These are phyloP conservation scores for Neltuma alba DNA, from an alignment of 306 rosid genomes.

Conservation along the genomic window DNA sequence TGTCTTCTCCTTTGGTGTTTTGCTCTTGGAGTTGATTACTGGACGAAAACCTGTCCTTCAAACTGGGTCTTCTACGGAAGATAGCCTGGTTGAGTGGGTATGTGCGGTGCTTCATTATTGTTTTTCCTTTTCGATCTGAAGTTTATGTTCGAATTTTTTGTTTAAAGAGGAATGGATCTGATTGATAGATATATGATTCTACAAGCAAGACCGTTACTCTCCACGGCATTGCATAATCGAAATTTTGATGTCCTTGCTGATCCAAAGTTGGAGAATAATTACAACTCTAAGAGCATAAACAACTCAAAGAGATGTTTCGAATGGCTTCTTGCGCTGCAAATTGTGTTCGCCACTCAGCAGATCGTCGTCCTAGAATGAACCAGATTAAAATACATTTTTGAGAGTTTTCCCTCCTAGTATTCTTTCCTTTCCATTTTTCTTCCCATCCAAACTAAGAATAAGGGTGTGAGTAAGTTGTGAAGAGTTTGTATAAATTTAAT, in stretches of 20 bases:
- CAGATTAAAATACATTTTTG: conserved; percentile 31
- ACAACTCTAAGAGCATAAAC: too few species aligned
- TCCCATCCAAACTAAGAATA: too few species aligned
- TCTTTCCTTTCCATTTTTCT: too few species aligned
- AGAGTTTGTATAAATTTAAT: too few species aligned
- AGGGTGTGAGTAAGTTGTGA: too few species aligned
- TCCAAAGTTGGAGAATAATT: conserved; percentile 48
- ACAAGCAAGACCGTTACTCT: conserved; percentile 69
- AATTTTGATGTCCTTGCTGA: conserved; percentile 50
- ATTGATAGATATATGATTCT: conserved; percentile 15
- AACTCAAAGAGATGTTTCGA: conserved; percentile 51
- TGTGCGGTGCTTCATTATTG: too few species aligned
- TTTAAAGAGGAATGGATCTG: too few species aligned
- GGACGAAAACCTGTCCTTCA: conserved; percentile 53
- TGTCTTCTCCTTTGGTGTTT: conserved; percentile 67
- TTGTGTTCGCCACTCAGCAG: conserved; percentile 54
- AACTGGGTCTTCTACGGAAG: conserved; percentile 44
- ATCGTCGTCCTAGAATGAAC: conserved; percentile 61
- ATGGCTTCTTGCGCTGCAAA: conserved; percentile 62
- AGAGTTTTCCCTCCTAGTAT: too few species aligned
- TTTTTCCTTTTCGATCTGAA: too few species aligned
- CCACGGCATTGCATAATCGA: conserved; percentile 46
- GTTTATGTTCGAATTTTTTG: too few species aligned
- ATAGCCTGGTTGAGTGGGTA: conserved; percentile 68
- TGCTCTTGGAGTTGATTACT: conserved; percentile 71